A percentile compares a stretch with the other conserved stretches of the same genome.
Conservation (phyloP, 192 early-diverging fungal species). For the Coemansia asiatica region DNA sequence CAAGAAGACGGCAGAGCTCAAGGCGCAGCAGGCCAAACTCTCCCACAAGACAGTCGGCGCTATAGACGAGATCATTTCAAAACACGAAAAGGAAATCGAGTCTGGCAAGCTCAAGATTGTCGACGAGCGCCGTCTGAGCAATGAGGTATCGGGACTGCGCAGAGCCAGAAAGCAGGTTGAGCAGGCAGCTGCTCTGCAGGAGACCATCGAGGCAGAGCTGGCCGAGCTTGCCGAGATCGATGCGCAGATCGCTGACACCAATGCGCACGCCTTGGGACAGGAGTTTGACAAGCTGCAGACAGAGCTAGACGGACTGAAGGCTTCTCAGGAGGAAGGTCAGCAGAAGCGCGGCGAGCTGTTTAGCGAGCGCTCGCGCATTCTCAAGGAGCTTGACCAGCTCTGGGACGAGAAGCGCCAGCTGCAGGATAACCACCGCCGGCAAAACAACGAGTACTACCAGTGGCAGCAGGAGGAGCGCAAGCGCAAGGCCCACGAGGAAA, state of each 20-base stretch:
- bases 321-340: slow-evolving; percentile 61
- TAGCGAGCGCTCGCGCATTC: slow-evolving; percentile 69
- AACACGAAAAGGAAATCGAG: slow-evolving; percentile 76
- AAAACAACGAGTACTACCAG: slow-evolving; percentile 73
- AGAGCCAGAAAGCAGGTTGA: slow-evolving; percentile 62
- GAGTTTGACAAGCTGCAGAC: slow-evolving; percentile 70
- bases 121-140: slow-evolving; percentile 75
- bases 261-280: slow-evolving; percentile 63
- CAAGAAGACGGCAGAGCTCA: slow-evolving; percentile 80
- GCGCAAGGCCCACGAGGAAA: slow-evolving; percentile 63
- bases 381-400: slow-evolving; percentile 69
- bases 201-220: slow-evolving; percentile 70
- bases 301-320: slow-evolving; percentile 68
- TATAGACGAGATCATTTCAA: slow-evolving; percentile 71
- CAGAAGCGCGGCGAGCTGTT: slow-evolving; percentile 68
- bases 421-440: slow-evolving; percentile 68
- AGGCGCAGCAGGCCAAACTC: slow-evolving; percentile 72
- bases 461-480: slow-evolving; percentile 68
- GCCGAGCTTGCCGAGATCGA: slow-evolving; percentile 59
- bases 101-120: slow-evolving; percentile 73
- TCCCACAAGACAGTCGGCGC: slow-evolving; percentile 79
- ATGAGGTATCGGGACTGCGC: slow-evolving; percentile 33
- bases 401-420: slow-evolving; percentile 67
- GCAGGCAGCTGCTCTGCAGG: slow-evolving; percentile 79
- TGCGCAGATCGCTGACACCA: slow-evolving; percentile 60